Conservation (phyloP, 1,284 basidiomycete genomes). For the Ceratobasidium sp. region DNA sequence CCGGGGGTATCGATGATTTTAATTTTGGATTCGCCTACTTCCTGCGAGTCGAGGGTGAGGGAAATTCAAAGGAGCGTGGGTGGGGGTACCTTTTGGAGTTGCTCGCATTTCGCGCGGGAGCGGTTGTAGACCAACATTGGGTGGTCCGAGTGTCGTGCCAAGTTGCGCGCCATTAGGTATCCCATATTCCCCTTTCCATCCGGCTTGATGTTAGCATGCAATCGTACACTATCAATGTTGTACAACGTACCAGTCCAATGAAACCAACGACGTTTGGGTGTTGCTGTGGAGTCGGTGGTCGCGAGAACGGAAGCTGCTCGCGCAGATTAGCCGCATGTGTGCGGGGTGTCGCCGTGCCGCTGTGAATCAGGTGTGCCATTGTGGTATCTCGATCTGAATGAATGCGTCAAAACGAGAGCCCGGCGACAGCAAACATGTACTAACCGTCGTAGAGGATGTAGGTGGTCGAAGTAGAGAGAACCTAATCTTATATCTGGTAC, state of each 20-base stretch:
- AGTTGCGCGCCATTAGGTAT: slow-evolving; percentile 75
- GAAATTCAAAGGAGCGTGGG: neutral
- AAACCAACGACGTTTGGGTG: slow-evolving; percentile 53
- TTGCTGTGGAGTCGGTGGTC: slow-evolving; percentile 62
- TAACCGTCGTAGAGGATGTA: neutral
- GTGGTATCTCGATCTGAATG: neutral
- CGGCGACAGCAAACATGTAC: neutral
- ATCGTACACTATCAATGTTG: slow-evolving; percentile 48
- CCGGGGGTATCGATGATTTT: slow-evolving; percentile 65
- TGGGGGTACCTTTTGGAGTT: slow-evolving; percentile 54
- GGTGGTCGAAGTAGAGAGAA: neutral
- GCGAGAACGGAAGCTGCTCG: slow-evolving; percentile 64
- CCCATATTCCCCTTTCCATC: slow-evolving; percentile 62
- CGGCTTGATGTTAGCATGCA: slow-evolving; percentile 57
- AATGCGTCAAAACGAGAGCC: neutral
- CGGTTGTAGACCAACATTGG: slow-evolving; percentile 70
- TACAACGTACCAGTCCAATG: slow-evolving; percentile 71
- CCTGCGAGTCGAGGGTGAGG: slow-evolving; percentile 52
- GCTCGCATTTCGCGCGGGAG: slow-evolving; percentile 66
- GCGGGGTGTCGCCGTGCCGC: slow-evolving; percentile 24
- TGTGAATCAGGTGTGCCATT: slow-evolving; percentile 1
- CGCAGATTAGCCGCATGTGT: slow-evolving; percentile 25
- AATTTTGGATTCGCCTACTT: slow-evolving; percentile 65
- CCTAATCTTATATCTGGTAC: neutral
- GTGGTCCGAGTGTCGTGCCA: slow-evolving; percentile 64